Evolutionary conservation across 148 eudicot species (phyloP).

Genomic region (Spergularia marina): DNA sequence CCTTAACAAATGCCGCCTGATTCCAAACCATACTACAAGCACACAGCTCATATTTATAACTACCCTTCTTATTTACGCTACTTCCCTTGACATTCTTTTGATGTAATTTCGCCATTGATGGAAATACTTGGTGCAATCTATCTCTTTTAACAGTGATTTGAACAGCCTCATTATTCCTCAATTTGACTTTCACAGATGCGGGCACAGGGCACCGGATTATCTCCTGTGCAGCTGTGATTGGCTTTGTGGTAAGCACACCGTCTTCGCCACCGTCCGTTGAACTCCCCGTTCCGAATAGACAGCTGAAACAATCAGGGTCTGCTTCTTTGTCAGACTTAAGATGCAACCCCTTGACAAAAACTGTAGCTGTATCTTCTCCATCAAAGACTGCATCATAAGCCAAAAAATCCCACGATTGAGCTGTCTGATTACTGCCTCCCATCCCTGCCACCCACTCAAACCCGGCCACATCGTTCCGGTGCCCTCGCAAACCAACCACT

Average conservation of each 20-base stretch:
- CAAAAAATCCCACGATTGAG: slow-evolving; percentile 59
- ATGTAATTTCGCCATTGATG: slow-evolving; percentile 69
- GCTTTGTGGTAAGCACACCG: slow-evolving; percentile 35
- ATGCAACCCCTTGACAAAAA: slow-evolving; percentile 86
- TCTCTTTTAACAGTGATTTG: slow-evolving; percentile 46
- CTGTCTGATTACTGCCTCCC: slow-evolving; percentile 13
- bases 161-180: slow-evolving; percentile 35
- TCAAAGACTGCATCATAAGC: slow-evolving; percentile 70
- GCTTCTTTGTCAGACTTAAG: slow-evolving; percentile 61
- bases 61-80: background rate
- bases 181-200: slow-evolving; percentile 28
- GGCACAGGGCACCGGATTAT: slow-evolving; percentile 79
- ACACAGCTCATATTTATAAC: slow-evolving; percentile 64
- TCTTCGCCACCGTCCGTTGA: slow-evolving; percentile 23
- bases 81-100: background rate
- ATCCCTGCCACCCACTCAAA: slow-evolving; percentile 23
- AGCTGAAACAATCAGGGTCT: slow-evolving; percentile 56
- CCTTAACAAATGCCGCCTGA: slow-evolving; percentile 74
- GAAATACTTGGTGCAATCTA: slow-evolving; percentile 38
- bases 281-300: slow-evolving; percentile 48
- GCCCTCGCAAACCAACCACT: slow-evolving; percentile 38
- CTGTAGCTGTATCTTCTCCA: slow-evolving; percentile 44
- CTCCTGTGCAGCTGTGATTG: slow-evolving; percentile 82
- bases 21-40: slow-evolving; percentile 98
- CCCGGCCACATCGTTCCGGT: slow-evolving; percentile 7